Evolutionary conservation across 148 eudicot species (phyloP), one percentile per base, ranked within the genome.

Genomic region (Camellia sinensis): DNA sequence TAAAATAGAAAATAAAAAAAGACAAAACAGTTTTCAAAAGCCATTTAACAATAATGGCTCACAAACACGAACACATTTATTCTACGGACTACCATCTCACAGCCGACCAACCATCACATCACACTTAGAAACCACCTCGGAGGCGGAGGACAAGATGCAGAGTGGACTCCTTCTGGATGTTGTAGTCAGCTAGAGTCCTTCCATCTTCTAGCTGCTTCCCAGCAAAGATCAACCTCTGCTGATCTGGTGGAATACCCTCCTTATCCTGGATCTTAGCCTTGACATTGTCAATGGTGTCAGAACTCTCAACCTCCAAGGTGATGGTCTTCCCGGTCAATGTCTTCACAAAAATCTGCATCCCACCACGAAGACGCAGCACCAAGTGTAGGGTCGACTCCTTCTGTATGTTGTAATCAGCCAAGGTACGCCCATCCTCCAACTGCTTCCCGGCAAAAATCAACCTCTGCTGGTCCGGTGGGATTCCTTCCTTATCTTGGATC

Each of bases 201-300:
- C 70, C 70, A 7, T 67, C 70, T 18, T 67, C 70, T 46, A 67
- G 70, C 70, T 67, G 70, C 70, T 67, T 67, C 18, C 70, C 70
- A 67, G 6, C 77, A 13, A 74, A 74, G 50, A 74, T 74, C 6
- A 74, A 41, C 66, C 77, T 74, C 66, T 74, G 77, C 77, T 74
- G 77, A 43, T 74, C 77, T 8, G 77, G 77, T 61, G 77, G 77
- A 17, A 74, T 74, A 0, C 77, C 77, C 9, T 74, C 77, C 66
- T 74, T 74, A 12, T 74, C 77, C 48, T 74, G 77, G 66, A 74
- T 74, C 65, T 74, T 74, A n/a, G 77, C 77, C 77, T 74, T 74
- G 6, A 74, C 77, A 5, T 74, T 74, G 19, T 74, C 77, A 74
- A 74, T 74, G n/a, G 77, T 74, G 48, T 74, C 77, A 1, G 77